These are phyloP conservation scores for Penicillium alfredii DNA, from an alignment of 495 filamentous ascomycete species.

Conservation along the genomic window DNA sequence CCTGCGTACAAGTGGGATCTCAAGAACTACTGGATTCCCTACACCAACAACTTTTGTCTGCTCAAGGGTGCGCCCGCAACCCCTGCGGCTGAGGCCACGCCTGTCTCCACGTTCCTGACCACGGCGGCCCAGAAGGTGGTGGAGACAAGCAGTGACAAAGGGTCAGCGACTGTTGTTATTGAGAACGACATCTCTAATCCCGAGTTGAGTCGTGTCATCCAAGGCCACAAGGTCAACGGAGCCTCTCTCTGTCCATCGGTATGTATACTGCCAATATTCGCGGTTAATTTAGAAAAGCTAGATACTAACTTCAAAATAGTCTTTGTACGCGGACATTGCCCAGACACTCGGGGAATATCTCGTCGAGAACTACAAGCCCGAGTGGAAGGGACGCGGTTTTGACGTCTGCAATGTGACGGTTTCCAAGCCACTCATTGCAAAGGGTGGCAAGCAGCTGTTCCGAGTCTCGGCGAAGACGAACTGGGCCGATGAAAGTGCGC, in stretches of 20 bases:
- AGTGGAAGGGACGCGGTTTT: conserved; percentile 47
- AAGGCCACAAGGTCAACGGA: conserved; percentile 71
- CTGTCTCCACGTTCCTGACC: conserved; percentile 36
- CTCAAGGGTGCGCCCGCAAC: conserved; percentile 36
- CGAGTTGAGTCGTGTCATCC: conserved; percentile 54
- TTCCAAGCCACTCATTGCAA: conserved; percentile 64
- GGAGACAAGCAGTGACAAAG: conserved; percentile 49
- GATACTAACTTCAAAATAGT: conserved; percentile 25
- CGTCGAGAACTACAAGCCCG: conserved; percentile 51
- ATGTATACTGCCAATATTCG: conserved; percentile 15
- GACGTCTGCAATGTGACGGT: conserved; percentile 62
- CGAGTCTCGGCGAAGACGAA: conserved; percentile 34
- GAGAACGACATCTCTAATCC: conserved; percentile 62
- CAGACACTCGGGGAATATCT: conserved; percentile 66
- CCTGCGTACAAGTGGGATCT: conserved; percentile 73
- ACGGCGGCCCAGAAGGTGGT: conserved; percentile 46
- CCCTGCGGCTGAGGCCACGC: conserved; percentile 18
- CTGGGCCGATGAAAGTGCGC: conserved; percentile 24
- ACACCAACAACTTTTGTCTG: conserved; percentile 54
- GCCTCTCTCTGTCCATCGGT: conserved; percentile 49
- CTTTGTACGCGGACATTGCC: conserved; percentile 73
- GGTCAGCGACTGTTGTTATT: conserved; percentile 50
- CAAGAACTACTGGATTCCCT: conserved; percentile 80
- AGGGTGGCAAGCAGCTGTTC: conserved; percentile 45
- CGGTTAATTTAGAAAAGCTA: too few relatives aligned